A percentile compares a stretch with the other conserved stretches of the same genome.
Conservation (phyloP, 768 basidiomycete species). For the Chiua virens region DNA sequence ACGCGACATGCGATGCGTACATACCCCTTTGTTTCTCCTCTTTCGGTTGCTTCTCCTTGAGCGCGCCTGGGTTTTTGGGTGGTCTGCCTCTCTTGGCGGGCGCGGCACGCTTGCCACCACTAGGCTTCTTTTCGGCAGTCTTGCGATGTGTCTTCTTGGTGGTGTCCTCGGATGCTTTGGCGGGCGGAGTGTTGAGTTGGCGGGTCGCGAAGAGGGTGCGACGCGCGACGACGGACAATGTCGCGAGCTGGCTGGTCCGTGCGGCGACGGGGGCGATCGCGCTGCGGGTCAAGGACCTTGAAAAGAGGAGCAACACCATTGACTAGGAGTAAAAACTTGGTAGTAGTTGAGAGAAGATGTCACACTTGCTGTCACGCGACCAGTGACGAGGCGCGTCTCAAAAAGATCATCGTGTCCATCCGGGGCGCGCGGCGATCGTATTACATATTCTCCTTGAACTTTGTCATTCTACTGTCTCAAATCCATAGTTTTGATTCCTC, state of each 20-base stretch:
- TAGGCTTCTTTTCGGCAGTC: not conserved
- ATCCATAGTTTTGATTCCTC: too few species aligned
- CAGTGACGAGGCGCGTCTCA: slow-evolving; percentile 8
- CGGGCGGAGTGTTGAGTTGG: slow-evolving; percentile 9
- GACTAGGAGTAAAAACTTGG: not conserved
- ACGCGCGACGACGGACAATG: slow-evolving; percentile 9
- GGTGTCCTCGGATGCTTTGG: slow-evolving; percentile 1
- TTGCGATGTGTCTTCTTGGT: slow-evolving; percentile 4
- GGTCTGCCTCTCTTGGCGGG: slow-evolving; percentile 9
- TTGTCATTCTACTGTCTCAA: too few species aligned
- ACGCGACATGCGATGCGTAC: not conserved
- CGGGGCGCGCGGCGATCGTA: too few species aligned
- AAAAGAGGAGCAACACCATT: slow-evolving; percentile 17
- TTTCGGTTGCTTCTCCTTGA: not conserved
- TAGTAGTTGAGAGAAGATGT: not conserved
- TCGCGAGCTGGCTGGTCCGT: too few species aligned
- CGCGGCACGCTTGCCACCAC: not conserved
- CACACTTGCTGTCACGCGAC: slow-evolving; percentile 22
- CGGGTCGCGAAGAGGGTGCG: slow-evolving; percentile 29
- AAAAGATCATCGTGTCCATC: too few species aligned
- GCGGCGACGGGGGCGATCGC: not conserved
- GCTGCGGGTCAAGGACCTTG: slow-evolving; percentile 4
- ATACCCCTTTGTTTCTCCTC: slow-evolving; percentile 13
- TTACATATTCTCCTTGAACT: too few species aligned
- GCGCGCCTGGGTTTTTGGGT: not conserved